Base-by-base conservation (phyloP, 129 eudicot species). In the Lactuca saligna region DNA sequence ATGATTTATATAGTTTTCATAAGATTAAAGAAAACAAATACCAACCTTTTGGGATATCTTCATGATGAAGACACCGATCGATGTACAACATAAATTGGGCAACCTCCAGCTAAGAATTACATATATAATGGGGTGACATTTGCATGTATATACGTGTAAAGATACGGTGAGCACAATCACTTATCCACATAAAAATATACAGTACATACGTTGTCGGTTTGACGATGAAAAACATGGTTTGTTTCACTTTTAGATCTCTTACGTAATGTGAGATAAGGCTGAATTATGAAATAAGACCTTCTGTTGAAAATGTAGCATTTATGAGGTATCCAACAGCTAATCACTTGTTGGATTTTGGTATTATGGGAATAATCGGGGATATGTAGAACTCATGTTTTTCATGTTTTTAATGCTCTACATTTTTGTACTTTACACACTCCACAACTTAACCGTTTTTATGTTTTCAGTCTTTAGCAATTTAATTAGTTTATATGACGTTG, bases 191-290 rank as follows among this genome's bases (percentile, higher is more conserved):
- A 15, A 54, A 14, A 56, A 17, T 56, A 17, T 44, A 56, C 13
- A 56, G 9, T 56, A 56, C 14, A 58, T 12, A 3, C 3, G 11
- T 54, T 32, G 63, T 32, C 12, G 34, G 61, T 20, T 56, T 56
- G 4, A 17, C 35, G 37, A 58, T 58, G 63, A 58, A 32, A 58
- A 58, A 58, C 15, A 32, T 58, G 63, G 44, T 58, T 58, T 33
- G 62, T 56, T 56, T 56, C 61, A 55, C 62, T 25, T 31, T 1
- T 29, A 57, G 16, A 57, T 29, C 10, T 57, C 61, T 57, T 25
- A 57, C 61, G 38, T 57, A 25, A 57, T 29, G 8, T 16, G 31
- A 57, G 37, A 57, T 31, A 31, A 57, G 62, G 15, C 5, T 11
- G 5, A 42, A 42, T 42, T 54, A 4, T 29, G 41, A 29, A 4